Conservation (phyloP, 768 basidiomycete genomes). For the Exsudoporus frostii region DNA sequence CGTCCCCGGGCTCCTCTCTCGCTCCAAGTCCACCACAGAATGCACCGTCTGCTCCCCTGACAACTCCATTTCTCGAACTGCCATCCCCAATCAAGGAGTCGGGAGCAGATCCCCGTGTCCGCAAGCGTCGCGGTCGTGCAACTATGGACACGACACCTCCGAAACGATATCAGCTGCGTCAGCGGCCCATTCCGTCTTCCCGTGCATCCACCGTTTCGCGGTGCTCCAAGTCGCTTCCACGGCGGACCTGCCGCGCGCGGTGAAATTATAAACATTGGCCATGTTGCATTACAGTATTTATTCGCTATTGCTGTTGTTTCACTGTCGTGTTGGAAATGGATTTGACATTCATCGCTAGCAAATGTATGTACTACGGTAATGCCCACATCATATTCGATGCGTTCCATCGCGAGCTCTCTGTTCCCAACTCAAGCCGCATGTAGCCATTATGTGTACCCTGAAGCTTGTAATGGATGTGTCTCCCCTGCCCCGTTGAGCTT, state of each 20-base stretch:
- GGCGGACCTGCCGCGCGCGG: slow-evolving; percentile 12
- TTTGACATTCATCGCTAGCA: slow-evolving; percentile 3
- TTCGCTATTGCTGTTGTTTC: slow-evolving; percentile 37
- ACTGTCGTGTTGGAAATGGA: slow-evolving; percentile 9
- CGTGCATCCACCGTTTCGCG: slow-evolving; percentile 17
- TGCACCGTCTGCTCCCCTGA: slow-evolving; percentile 5
- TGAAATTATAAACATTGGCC: slow-evolving; percentile 1
- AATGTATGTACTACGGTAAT: slow-evolving; percentile 1
- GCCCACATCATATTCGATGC: background rate
- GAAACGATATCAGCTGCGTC: slow-evolving; percentile 31
- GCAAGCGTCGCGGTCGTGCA: slow-evolving; percentile 11
- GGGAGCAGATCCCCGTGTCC: background rate
- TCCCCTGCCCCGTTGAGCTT: background rate
- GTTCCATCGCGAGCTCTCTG: background rate
- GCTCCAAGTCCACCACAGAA: slow-evolving; percentile 4
- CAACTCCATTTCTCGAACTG: slow-evolving; percentile 6
- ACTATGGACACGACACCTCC: slow-evolving; percentile 1
- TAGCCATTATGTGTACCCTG: slow-evolving; percentile 12
- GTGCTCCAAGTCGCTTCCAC: slow-evolving; percentile 14
- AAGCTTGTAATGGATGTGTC: slow-evolving; percentile 4
- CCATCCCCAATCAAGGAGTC: slow-evolving; percentile 9
- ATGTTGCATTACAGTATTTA: slow-evolving; percentile 23
- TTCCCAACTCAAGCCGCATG: background rate
- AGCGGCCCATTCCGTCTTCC: slow-evolving; percentile 22
- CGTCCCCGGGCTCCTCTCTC: slow-evolving; percentile 3